phyloP scores from a whole-genome alignment of 306 rosid species.

The Prosopis cineraria region DNA sequence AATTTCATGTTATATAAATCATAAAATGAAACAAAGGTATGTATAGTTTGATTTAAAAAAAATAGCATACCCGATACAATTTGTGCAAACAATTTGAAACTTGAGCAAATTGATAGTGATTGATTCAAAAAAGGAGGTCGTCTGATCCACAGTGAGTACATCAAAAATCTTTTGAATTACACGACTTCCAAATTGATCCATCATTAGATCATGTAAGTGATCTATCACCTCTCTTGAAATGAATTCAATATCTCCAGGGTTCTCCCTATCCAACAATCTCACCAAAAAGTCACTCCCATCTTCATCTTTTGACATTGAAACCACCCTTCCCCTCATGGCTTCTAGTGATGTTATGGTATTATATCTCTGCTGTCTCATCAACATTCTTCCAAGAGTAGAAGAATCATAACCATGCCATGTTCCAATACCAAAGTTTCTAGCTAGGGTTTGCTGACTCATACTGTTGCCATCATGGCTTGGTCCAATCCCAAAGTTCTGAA shows the following conservation, averaged over 20 bases:
- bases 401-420: background rate
- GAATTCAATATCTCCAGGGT: background rate
- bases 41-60: background rate
- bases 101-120: background rate
- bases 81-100: conserved; percentile 33
- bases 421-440: background rate
- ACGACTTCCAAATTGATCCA: conserved; percentile 11
- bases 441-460: background rate
- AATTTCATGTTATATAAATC: too few species aligned
- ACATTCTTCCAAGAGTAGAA: background rate
- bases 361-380: background rate
- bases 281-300: background rate
- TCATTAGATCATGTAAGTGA: conserved; percentile 25
- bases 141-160: background rate
- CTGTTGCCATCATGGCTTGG: background rate
- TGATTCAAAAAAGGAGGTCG: background rate
- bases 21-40: background rate
- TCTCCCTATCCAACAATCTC: background rate
- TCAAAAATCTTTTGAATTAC: conserved; percentile 34
- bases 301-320: conserved; percentile 21
- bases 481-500: too few species aligned
- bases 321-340: conserved; percentile 14
- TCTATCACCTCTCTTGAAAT: conserved; percentile 17
- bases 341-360: background rate
- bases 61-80: conserved; percentile 34